phyloP scores from a whole-genome alignment of 345 rosid genomes.

The Euphorbia lathyris region DNA sequence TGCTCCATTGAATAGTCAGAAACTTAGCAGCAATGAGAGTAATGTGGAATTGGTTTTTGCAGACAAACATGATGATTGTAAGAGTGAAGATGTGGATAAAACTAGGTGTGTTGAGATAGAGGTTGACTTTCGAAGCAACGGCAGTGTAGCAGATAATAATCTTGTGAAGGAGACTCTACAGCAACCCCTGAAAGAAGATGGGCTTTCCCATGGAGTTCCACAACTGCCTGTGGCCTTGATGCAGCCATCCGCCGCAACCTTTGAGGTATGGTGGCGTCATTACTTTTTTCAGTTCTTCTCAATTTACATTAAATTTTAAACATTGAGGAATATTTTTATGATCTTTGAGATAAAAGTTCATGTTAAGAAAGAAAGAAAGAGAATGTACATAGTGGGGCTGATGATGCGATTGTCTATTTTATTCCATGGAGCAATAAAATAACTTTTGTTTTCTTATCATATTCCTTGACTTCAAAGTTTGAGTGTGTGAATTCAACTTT shows the following conservation, averaged over 20 bases:
- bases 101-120: slow-evolving; percentile 23
- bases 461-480: not conserved
- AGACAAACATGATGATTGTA: slow-evolving; percentile 6
- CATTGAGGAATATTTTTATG: not conserved
- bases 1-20: slow-evolving; percentile 9
- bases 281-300: not conserved
- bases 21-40: slow-evolving; percentile 17
- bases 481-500: not conserved
- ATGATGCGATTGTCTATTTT: not conserved
- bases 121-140: slow-evolving; percentile 22
- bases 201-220: slow-evolving; percentile 17
- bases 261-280: slow-evolving; percentile 29
- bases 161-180: slow-evolving; percentile 11
- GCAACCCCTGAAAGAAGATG: slow-evolving; percentile 22
- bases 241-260: slow-evolving; percentile 20
- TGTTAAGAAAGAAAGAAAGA: not conserved
- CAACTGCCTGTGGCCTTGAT: slow-evolving; percentile 21
- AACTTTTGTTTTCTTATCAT: not conserved
- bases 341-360: not conserved
- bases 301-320: not conserved
- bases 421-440: not conserved
- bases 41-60: slow-evolving; percentile 12
- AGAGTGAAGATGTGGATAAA: slow-evolving; percentile 18
- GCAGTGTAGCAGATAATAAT: slow-evolving; percentile 14
- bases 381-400: not conserved